Conservation (phyloP, 768 basidiomycete genomes). For the Amanita pseudoporphyria region DNA sequence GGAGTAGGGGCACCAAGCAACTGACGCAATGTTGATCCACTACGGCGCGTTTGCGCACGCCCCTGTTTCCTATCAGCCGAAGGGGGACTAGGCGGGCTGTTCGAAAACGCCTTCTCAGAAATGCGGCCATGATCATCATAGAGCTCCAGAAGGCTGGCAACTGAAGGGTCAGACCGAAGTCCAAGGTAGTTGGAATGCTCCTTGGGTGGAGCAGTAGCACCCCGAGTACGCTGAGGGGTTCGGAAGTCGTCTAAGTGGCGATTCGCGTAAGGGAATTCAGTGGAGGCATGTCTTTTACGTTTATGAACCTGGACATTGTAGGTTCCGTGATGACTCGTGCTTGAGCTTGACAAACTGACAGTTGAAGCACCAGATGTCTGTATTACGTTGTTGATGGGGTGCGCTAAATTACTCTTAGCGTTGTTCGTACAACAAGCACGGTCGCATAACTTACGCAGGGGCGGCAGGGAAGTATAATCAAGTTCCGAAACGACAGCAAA, state of each 20-base stretch:
- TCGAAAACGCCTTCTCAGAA: slow-evolving; percentile 53
- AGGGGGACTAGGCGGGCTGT: slow-evolving; percentile 39
- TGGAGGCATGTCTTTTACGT: slow-evolving; percentile 48
- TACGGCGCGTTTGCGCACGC: slow-evolving; percentile 45
- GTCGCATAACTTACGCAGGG: slow-evolving; percentile 50
- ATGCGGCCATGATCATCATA: slow-evolving; percentile 69
- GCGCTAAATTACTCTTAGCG: slow-evolving; percentile 29
- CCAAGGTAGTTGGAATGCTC: slow-evolving; percentile 42
- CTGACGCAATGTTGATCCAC: slow-evolving; percentile 66
- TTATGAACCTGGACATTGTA: slow-evolving; percentile 67
- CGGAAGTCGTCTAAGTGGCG: slow-evolving; percentile 23
- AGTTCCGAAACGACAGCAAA: slow-evolving; percentile 47
- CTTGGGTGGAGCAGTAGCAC: slow-evolving; percentile 27
- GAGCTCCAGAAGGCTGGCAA: slow-evolving; percentile 60
- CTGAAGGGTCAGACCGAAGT: slow-evolving; percentile 70
- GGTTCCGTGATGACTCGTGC: slow-evolving; percentile 41
- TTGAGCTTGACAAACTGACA: slow-evolving; percentile 43
- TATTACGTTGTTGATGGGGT: slow-evolving; percentile 54
- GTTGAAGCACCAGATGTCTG: slow-evolving; percentile 41
- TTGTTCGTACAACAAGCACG: slow-evolving; percentile 7
- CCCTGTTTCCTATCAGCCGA: slow-evolving; percentile 27
- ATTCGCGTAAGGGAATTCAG: slow-evolving; percentile 59
- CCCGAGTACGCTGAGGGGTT: slow-evolving; percentile 16
- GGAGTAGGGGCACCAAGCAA: slow-evolving; percentile 53
- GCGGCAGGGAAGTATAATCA: slow-evolving; percentile 50